phyloP scores from a whole-genome alignment of 1,139 yeast genomes.

The Hyphopichia wangnamkhiaoensis region DNA sequence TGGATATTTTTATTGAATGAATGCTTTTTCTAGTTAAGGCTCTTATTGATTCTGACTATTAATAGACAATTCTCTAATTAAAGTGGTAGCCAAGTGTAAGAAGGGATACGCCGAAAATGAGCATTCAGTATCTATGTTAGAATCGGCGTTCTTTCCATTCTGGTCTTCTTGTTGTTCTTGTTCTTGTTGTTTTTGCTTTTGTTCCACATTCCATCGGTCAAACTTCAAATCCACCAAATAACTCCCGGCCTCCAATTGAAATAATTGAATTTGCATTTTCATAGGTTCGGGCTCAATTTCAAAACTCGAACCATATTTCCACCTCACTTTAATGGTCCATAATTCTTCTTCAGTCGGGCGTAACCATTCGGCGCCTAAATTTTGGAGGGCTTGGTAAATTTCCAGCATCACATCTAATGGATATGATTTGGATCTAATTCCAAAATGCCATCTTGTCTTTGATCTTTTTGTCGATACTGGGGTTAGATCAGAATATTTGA shows the following conservation, averaged over 20 bases:
- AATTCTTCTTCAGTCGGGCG: slow-evolving; percentile 89
- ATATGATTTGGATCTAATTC: slow-evolving; percentile 92
- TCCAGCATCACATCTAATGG: slow-evolving; percentile 99
- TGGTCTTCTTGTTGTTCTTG: not conserved
- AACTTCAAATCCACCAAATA: slow-evolving; percentile 95
- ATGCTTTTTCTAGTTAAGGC: not conserved
- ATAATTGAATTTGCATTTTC: slow-evolving; percentile 96
- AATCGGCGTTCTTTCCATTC: not conserved
- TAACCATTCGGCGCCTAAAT: slow-evolving; percentile 97
- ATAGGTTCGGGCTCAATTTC: slow-evolving; percentile 67
- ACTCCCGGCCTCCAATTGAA: slow-evolving; percentile 93
- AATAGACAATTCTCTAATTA: slow-evolving; percentile 96
- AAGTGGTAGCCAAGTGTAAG: slow-evolving; percentile 83
- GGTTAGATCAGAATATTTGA: slow-evolving; percentile 42
- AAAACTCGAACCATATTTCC: slow-evolving; percentile 71
- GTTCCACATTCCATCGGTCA: slow-evolving; percentile 83
- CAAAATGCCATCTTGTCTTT: slow-evolving; percentile 98
- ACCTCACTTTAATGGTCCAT: slow-evolving; percentile 96
- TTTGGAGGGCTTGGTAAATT: slow-evolving; percentile 88
- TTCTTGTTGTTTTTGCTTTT: slow-evolving; percentile 3
- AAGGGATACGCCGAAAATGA: slow-evolving; percentile 95
- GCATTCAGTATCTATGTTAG: slow-evolving; percentile 19
- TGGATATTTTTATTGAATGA: too few species aligned
- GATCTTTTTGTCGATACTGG: slow-evolving; percentile 82
- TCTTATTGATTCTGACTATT: slow-evolving; percentile 42